phyloP scores from a whole-genome alignment of 1,284 basidiomycete species.

The Irpex rosettiformis region DNA sequence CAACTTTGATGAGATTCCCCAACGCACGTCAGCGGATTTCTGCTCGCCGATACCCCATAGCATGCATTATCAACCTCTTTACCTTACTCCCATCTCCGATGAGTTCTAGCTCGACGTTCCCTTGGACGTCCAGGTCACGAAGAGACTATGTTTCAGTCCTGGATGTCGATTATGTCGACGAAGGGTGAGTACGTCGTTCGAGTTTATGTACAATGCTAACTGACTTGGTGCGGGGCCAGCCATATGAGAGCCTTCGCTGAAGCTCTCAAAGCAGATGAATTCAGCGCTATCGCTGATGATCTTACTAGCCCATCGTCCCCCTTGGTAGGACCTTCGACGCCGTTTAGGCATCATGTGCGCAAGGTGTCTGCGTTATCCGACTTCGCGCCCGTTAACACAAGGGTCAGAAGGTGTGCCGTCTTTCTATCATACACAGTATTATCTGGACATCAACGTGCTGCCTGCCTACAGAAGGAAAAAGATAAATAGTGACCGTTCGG shows the following conservation, averaged over 20 bases:
- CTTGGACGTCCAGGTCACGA: not conserved
- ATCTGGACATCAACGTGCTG: too few relatives aligned
- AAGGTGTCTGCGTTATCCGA: constrained; percentile 89
- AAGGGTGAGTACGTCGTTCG: constrained; percentile 48
- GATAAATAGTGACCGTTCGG: constrained; percentile 40
- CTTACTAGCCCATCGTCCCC: constrained; percentile 35
- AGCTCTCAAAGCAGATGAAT: constrained; percentile 61
- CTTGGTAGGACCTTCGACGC: constrained; percentile 30
- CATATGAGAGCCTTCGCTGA: constrained; percentile 72
- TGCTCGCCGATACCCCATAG: not conserved
- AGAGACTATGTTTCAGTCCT: constrained; percentile 22
- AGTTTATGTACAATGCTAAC: not conserved
- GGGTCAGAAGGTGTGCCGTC: constrained; percentile 56
- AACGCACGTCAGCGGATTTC: not conserved
- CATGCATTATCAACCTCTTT: not conserved
- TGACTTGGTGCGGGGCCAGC: constrained; percentile 32
- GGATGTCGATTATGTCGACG: constrained; percentile 62
- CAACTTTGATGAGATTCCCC: not conserved
- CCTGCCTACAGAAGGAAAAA: constrained; percentile 2
- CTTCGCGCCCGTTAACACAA: constrained; percentile 89
- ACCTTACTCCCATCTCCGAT: not conserved
- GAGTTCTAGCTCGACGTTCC: not conserved
- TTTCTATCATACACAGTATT: not conserved
- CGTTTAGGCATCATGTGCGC: constrained; percentile 41
- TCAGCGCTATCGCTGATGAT: constrained; percentile 29